Evolutionary conservation across 2,329 filamentous ascomycete genomes (phyloP).

Genomic region (Scolecobasidium constrictum): DNA sequence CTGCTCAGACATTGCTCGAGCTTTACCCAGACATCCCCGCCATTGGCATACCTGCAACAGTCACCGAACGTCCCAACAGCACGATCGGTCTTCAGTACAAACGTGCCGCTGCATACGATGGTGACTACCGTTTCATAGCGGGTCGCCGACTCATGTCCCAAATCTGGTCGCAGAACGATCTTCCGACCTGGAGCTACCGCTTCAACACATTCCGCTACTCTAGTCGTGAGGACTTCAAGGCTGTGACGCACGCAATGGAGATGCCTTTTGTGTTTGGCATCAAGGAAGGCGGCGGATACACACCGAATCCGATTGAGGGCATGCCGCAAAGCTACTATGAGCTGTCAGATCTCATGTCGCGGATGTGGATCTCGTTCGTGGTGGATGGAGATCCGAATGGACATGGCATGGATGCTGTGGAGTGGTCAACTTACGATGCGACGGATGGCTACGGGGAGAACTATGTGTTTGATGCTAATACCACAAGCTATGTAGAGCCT

Average conservation of each 20-base stretch:
- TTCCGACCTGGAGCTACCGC: slow-evolving; percentile 49
- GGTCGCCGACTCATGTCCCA: slow-evolving; percentile 42
- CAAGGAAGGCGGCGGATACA: slow-evolving; percentile 30
- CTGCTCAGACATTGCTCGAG: not conserved
- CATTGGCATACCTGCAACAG: not conserved
- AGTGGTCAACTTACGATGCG: slow-evolving; percentile 35
- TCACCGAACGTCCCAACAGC: not conserved
- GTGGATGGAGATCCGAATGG: slow-evolving; percentile 29
- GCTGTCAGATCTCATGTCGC: slow-evolving; percentile 32
- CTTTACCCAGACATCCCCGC: not conserved
- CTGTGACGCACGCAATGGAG: slow-evolving; percentile 42
- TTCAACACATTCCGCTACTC: slow-evolving; percentile 54
- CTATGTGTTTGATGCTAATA: slow-evolving; percentile 37
- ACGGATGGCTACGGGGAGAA: slow-evolving; percentile 22
- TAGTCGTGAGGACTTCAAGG: slow-evolving; percentile 34
- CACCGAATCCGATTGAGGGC: slow-evolving; percentile 19
- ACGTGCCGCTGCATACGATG: slow-evolving; percentile 39
- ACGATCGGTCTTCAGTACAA: slow-evolving; percentile 34
- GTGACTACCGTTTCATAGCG: slow-evolving; percentile 46
- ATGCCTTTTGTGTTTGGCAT: slow-evolving; percentile 38
- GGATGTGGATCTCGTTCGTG: slow-evolving; percentile 34
- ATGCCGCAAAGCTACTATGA: slow-evolving; percentile 27
- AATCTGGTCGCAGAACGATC: slow-evolving; percentile 35
- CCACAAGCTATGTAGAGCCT: slow-evolving; percentile 26
- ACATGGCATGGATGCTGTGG: slow-evolving; percentile 2